Evolutionary conservation across 2,329 filamentous ascomycete species (phyloP).

Genomic region (Colletotrichum karsti): DNA sequence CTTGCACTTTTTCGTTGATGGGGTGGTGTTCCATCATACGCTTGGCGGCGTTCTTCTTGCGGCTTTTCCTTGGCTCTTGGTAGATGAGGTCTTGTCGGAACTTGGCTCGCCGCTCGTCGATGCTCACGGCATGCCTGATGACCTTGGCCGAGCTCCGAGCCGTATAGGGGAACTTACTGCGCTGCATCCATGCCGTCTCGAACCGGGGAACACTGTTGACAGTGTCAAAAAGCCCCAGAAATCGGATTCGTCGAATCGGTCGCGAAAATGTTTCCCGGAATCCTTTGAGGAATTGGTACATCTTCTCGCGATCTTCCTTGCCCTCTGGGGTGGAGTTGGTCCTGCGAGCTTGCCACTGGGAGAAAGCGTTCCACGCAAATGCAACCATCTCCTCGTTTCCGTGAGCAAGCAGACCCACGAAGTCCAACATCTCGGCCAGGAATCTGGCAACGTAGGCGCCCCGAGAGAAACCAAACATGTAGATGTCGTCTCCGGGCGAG

Average conservation of each 20-base stretch:
- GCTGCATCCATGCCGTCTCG: constrained; percentile 80
- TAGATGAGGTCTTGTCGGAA: constrained; percentile 77
- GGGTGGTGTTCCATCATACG: constrained; percentile 29
- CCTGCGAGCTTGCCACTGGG: constrained; percentile 73
- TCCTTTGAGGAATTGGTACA: constrained; percentile 79
- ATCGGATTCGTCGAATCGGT: constrained; percentile 76
- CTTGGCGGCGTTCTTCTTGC: constrained; percentile 32
- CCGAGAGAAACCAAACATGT: constrained; percentile 78
- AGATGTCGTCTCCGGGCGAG: constrained; percentile 70
- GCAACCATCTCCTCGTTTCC: constrained; percentile 87
- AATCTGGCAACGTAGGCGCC: constrained; percentile 80
- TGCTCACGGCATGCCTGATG: constrained; percentile 75
- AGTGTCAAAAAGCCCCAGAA: constrained; percentile 83
- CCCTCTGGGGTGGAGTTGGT: constrained; percentile 46
- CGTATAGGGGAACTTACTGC: constrained; percentile 79
- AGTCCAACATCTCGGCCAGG: constrained; percentile 85
- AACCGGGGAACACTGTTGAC: constrained; percentile 84
- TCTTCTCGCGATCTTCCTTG: constrained; percentile 61
- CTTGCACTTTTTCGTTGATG: constrained; percentile 34
- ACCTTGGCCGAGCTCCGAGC: constrained; percentile 65
- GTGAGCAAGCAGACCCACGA: constrained; percentile 79
- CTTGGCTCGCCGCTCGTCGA: constrained; percentile 76
- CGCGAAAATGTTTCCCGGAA: constrained; percentile 85
- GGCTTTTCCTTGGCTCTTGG: constrained; percentile 45
- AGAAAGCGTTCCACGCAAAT: constrained; percentile 86